phyloP scores from a whole-genome alignment of 257 asterid species.

The Jacaranda mimosifolia region DNA sequence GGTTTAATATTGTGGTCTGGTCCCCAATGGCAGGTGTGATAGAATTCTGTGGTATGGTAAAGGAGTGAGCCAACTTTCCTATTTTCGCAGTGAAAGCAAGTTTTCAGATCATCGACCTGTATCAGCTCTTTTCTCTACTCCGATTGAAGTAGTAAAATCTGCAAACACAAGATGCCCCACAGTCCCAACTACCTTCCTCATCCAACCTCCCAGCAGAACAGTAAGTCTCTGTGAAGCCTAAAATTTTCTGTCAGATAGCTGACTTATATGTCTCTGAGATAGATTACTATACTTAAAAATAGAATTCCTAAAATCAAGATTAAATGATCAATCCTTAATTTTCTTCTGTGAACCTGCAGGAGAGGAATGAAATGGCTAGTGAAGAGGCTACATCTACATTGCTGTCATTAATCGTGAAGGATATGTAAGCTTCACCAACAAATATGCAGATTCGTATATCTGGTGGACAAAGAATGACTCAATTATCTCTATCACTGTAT shows the following conservation, averaged over 20 bases:
- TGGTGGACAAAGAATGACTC: conserved; percentile 39
- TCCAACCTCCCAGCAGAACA: conserved; percentile 44
- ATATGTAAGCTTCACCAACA: conserved; percentile 44
- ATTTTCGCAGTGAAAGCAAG: conserved; percentile 90
- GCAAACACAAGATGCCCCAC: conserved; percentile 41
- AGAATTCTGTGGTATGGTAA: conserved; percentile 91
- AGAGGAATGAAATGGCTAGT: conserved; percentile 43
- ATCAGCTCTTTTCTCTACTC: conserved; percentile 82
- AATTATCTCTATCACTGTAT: conserved; percentile 29
- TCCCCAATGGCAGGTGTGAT: conserved; percentile 76
- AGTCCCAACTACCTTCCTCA: conserved; percentile 38
- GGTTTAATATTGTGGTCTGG: conserved; percentile 7
- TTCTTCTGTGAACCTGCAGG: conserved; percentile 38
- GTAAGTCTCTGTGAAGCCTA: conserved; percentile 47
- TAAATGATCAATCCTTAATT: conserved; percentile 20
- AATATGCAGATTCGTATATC: conserved; percentile 40
- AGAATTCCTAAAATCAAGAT: background rate
- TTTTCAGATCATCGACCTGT: conserved; percentile 96
- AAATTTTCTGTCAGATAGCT: conserved; percentile 9
- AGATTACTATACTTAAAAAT: background rate
- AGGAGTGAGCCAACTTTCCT: conserved; percentile 86
- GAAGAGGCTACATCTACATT: conserved; percentile 51
- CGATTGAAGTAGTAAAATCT: conserved; percentile 52
- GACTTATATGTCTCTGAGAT: conserved; percentile 6
- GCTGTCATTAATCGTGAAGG: conserved; percentile 55